Evolutionary conservation across 495 filamentous ascomycete species (phyloP), one percentile per base, ranked within the genome.

Genomic region (Podospora australis): DNA sequence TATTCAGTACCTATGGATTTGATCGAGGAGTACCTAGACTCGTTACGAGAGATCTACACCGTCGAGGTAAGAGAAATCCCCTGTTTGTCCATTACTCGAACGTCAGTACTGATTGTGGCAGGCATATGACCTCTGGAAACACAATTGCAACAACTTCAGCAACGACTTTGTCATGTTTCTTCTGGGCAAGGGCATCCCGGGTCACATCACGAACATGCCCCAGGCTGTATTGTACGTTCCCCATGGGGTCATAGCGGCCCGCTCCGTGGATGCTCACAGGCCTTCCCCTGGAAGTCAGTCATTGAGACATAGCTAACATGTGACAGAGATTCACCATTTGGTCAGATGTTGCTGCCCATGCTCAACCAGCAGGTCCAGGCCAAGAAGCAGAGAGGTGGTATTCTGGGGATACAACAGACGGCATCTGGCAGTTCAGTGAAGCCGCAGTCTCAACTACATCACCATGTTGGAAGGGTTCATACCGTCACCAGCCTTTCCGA

Each of bases 91-190:
- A 44, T 52, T 41, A 54, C 14, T n/a, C 7, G 20, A 25, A 23
- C 2, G 22, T 32, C 19, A 22, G n/a, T 13, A 32, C 53, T 62
- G 21, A 58, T 19, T n/a, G 13, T 20, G 23, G 8, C 5, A 13
- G 84, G 88, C 86, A 0, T 96, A 96, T 58, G 87, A 95, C 63
- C 72, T 95, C 2, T 78, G 68, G 54, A 71, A 84, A 29, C 90
- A 96, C 59, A 98, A 98, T 60, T 96, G 92, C 77, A 97, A 98
- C 69, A 97, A 97, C 71, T 98, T 98, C 65, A 86, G 88, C 4
- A 90, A 97, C 59, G 92, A 97, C 52, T 79, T 98, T 54, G 69
- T 86, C 39, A 95, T 84, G 71, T 96, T 98, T 49, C 72, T 97
- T 2, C 70, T 95, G n/a, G 91, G 92, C 17, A 85, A 80, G 57